Evolutionary conservation across 805 yeast species (phyloP).

Genomic region (Cyberlindnera xylosilytica): DNA sequence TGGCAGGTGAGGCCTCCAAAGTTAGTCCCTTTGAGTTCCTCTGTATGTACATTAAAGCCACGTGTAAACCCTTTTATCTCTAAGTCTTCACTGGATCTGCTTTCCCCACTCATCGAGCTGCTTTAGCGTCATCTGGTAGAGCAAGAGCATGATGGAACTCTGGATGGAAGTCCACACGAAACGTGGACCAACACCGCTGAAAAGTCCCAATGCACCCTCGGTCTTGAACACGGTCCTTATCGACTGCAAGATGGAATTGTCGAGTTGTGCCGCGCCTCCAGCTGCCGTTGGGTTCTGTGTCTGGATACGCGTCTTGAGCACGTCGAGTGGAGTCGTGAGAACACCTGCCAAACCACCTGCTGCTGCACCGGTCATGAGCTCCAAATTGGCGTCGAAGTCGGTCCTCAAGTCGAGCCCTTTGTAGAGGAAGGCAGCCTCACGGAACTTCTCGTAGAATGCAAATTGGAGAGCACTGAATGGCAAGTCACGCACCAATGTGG

Average conservation of each 20-base stretch:
- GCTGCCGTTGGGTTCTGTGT: slow-evolving; percentile 56
- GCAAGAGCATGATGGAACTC: slow-evolving; percentile 86
- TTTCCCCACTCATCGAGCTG: slow-evolving; percentile 23
- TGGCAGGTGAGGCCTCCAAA: background rate
- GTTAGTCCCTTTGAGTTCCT: background rate
- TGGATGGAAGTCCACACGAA: slow-evolving; percentile 96
- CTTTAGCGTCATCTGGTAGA: slow-evolving; percentile 77
- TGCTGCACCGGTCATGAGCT: slow-evolving; percentile 85
- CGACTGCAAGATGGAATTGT: slow-evolving; percentile 49
- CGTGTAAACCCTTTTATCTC: background rate
- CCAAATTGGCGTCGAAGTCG: slow-evolving; percentile 56
- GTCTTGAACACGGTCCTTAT: slow-evolving; percentile 53
- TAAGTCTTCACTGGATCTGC: background rate
- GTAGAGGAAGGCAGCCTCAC: slow-evolving; percentile 52
- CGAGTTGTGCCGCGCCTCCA: slow-evolving; percentile 22
- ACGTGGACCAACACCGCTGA: slow-evolving; percentile 95
- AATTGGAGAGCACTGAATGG: slow-evolving; percentile 96
- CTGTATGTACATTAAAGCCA: background rate
- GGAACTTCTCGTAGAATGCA: slow-evolving; percentile 87
- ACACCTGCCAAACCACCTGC: slow-evolving; percentile 94
- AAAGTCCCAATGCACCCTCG: slow-evolving; percentile 79
- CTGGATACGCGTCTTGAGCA: slow-evolving; percentile 88
- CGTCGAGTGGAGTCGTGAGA: slow-evolving; percentile 88
- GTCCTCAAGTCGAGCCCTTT: slow-evolving; percentile 31
- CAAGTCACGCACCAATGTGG: slow-evolving; percentile 85